phyloP scores from a whole-genome alignment of 83 land plant species.

The Isoetes engelmannii region DNA sequence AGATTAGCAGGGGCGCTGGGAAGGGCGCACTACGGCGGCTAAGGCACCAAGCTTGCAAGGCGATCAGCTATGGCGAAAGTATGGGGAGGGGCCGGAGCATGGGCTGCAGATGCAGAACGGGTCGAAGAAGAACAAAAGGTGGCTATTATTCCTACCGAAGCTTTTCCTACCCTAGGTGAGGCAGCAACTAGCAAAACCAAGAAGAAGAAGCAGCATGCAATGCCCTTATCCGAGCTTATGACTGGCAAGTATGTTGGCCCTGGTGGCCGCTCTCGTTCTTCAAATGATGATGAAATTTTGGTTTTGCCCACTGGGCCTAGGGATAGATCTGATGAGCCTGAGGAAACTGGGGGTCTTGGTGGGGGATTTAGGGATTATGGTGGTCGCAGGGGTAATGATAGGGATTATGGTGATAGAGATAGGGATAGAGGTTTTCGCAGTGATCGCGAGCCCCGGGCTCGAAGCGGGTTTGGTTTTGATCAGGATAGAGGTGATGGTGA shows the following conservation, averaged over 20 bases:
- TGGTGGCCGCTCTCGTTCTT: conserved; percentile 21
- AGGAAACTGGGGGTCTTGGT: conserved; percentile 7
- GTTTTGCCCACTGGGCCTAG: conserved; percentile 50
- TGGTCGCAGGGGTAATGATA: conserved; percentile 10
- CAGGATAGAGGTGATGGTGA: conserved; percentile 10
- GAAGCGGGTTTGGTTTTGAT: neutral
- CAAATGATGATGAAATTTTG: conserved; percentile 38
- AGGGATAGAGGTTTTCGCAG: conserved; percentile 10
- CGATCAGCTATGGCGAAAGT: conserved; percentile 21
- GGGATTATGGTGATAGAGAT: conserved; percentile 8
- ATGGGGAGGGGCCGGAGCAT: conserved; percentile 53
- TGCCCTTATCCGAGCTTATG: conserved; percentile 40
- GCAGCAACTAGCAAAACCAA: conserved; percentile 38
- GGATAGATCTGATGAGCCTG: conserved; percentile 14
- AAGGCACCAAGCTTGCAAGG: too few relatives aligned
- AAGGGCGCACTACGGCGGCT: too few relatives aligned
- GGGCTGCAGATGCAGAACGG: conserved; percentile 64
- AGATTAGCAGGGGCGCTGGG: too few relatives aligned
- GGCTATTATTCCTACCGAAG: conserved; percentile 11
- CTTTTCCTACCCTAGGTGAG: conserved; percentile 50
- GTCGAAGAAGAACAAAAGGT: conserved; percentile 19
- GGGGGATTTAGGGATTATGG: conserved; percentile 19
- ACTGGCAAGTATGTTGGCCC: conserved; percentile 21
- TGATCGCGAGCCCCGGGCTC: conserved; percentile 5
- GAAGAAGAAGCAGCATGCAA: conserved; percentile 56